Conservation (phyloP, 768 basidiomycete genomes). For the Gyrodon lividus region DNA sequence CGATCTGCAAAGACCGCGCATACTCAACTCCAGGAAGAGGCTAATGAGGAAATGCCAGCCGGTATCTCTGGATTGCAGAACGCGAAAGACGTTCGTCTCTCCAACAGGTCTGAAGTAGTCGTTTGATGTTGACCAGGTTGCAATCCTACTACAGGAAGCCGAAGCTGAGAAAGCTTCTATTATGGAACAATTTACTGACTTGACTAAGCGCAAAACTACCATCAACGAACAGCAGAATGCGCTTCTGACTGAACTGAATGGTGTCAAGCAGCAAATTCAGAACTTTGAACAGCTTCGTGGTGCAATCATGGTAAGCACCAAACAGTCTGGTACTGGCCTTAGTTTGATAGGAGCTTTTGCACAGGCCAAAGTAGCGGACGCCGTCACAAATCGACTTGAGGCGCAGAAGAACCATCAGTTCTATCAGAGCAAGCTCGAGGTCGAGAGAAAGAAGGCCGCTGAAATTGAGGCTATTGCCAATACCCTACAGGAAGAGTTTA, state of each 20-base stretch:
- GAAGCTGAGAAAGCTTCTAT: constrained; percentile 50
- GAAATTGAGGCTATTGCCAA: constrained; percentile 46
- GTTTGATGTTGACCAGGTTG: constrained; percentile 2
- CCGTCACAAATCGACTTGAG: constrained; percentile 46
- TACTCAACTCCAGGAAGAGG: constrained; percentile 51
- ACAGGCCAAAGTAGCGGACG: constrained; percentile 51
- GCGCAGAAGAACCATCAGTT: constrained; percentile 49
- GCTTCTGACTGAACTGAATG: constrained; percentile 43
- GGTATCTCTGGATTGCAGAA: constrained; percentile 56
- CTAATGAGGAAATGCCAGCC: constrained; percentile 68
- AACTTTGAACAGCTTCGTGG: constrained; percentile 48
- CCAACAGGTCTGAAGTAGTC: background rate
- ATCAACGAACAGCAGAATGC: constrained; percentile 45
- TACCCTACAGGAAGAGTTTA: constrained; percentile 60
- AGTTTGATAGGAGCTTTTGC: constrained; percentile 1
- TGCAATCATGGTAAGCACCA: constrained; percentile 43
- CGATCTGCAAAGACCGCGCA: constrained; percentile 37
- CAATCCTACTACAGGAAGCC: constrained; percentile 43
- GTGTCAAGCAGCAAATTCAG: constrained; percentile 47
- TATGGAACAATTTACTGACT: constrained; percentile 48
- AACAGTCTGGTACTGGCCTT: background rate
- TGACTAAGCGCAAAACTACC: constrained; percentile 44
- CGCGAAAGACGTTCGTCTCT: constrained; percentile 48
- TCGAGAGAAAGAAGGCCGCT: constrained; percentile 46
- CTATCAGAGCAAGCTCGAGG: constrained; percentile 52